Evolutionary conservation across 805 yeast species (phyloP).

Genomic region (Myxozyma neotropica): DNA sequence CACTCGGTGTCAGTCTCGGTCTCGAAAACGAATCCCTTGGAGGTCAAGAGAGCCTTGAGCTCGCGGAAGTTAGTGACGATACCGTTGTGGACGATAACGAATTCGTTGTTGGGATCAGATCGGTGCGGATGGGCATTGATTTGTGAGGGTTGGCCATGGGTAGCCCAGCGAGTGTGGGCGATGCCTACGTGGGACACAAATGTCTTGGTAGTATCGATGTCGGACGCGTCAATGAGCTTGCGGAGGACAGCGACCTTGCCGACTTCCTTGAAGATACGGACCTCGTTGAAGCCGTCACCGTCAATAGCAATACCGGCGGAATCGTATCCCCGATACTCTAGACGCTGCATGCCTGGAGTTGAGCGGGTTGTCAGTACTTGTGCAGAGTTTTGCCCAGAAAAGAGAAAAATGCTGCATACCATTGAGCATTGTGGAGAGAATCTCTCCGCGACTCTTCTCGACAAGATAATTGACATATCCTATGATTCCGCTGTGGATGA

Average conservation of each 20-base stretch:
- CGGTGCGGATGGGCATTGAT: slow-evolving; percentile 95
- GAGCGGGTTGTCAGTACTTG: too few species aligned
- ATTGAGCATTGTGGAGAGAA: slow-evolving; percentile 83
- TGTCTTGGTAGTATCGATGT: slow-evolving; percentile 61
- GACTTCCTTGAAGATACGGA: slow-evolving; percentile 74
- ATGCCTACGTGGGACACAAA: slow-evolving; percentile 91
- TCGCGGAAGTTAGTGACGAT: slow-evolving; percentile 95
- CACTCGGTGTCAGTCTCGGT: slow-evolving; percentile 98
- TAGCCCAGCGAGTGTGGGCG: slow-evolving; percentile 99
- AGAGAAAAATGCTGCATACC: slow-evolving; percentile 52
- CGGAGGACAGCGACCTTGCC: slow-evolving; percentile 89
- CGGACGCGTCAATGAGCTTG: slow-evolving; percentile 53
- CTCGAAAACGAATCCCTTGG: slow-evolving; percentile 81
- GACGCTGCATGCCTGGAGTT: slow-evolving; percentile 56
- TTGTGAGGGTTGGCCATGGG: slow-evolving; percentile 91
- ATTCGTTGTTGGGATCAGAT: slow-evolving; percentile 80
- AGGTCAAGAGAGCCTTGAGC: slow-evolving; percentile 73
- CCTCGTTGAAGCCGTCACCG: slow-evolving; percentile 75
- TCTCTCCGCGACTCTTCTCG: slow-evolving; percentile 89
- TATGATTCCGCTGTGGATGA: slow-evolving; percentile 77
- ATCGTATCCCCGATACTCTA: slow-evolving; percentile 98
- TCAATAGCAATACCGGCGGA: slow-evolving; percentile 96
- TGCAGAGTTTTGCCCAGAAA: background rate
- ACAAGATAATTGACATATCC: slow-evolving; percentile 96
- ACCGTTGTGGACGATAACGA: slow-evolving; percentile 95